phyloP scores from a whole-genome alignment of 2,329 filamentous ascomycete genomes.

The Aspergillus sp. region DNA sequence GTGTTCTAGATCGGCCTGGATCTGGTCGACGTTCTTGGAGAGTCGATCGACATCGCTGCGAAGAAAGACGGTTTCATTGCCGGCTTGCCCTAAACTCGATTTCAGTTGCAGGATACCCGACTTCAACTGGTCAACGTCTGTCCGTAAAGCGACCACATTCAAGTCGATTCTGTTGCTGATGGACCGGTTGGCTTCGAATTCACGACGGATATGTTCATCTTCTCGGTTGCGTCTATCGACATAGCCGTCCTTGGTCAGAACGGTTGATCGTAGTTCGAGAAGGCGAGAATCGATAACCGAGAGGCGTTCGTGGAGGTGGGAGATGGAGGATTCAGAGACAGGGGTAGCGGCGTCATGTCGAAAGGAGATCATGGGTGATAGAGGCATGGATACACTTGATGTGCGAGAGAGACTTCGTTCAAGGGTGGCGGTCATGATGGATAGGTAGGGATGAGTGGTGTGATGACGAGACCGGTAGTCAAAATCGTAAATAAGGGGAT shows the following conservation, averaged over 20 bases:
- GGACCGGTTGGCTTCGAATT: slow-evolving; percentile 37
- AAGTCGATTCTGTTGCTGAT: slow-evolving; percentile 37
- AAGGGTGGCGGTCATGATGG: slow-evolving; percentile 34
- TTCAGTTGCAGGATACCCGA: slow-evolving; percentile 36
- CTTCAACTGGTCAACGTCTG: slow-evolving; percentile 38
- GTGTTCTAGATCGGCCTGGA: slow-evolving; percentile 35
- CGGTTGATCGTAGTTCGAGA: slow-evolving; percentile 35
- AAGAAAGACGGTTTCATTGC: slow-evolving; percentile 35
- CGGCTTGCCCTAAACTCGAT: slow-evolving; percentile 30
- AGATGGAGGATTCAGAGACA: slow-evolving; percentile 35
- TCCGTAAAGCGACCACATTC: slow-evolving; percentile 35
- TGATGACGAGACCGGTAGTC: not conserved
- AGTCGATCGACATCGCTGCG: slow-evolving; percentile 38
- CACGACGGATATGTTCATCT: slow-evolving; percentile 39
- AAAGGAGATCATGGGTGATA: slow-evolving; percentile 36
- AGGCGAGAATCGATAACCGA: slow-evolving; percentile 40
- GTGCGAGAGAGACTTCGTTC: slow-evolving; percentile 39
- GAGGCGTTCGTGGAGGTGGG: slow-evolving; percentile 39
- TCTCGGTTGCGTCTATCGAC: slow-evolving; percentile 40
- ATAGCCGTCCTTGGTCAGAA: slow-evolving; percentile 42
- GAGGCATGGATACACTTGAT: slow-evolving; percentile 37
- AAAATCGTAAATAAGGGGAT: not conserved
- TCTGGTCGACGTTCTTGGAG: slow-evolving; percentile 38
- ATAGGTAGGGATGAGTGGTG: slow-evolving; percentile 2
- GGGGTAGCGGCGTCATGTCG: slow-evolving; percentile 37